Percentiles rank a stretch among this genome's conserved stretches.
Evolutionary conservation across 106 monocot species (phyloP).

Genomic region (Iris macrosiphon): DNA sequence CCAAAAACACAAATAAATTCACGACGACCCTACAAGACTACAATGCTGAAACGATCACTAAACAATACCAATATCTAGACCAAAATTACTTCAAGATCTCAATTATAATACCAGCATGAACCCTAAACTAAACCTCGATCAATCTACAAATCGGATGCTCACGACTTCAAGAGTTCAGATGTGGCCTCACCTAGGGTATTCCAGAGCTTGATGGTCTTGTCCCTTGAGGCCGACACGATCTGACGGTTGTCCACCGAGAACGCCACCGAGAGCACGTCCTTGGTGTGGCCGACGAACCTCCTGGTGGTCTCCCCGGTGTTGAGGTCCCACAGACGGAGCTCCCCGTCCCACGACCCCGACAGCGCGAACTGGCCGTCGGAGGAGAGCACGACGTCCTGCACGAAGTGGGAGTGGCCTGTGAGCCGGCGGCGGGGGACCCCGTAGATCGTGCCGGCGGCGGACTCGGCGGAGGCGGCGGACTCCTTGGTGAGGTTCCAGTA

Average conservation of each 20-base stretch:
- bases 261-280: constrained; percentile 24
- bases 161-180: no score
- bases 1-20: no score
- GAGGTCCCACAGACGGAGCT: constrained; percentile 29
- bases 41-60: no score
- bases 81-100: no score
- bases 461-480: background rate
- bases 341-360: constrained; percentile 22
- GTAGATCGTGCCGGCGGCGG: constrained; percentile 2
- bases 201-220: constrained; percentile 19
- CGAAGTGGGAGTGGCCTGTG: constrained; percentile 31
- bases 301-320: constrained; percentile 14
- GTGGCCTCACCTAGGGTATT: constrained; percentile 13
- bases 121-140: no score
- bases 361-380: constrained; percentile 27
- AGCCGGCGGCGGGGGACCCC: constrained; percentile 28
- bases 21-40: no score
- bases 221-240: constrained; percentile 20
- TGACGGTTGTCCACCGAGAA: constrained; percentile 19
- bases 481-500: constrained; percentile 49
- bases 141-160: no score
- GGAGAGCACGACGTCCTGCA: constrained; percentile 28
- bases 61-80: no score
- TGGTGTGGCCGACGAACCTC: constrained; percentile 26
- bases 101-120: no score